These are phyloP conservation scores for Neolentinus lepideus DNA, from an alignment of 1,284 basidiomycete species.

Conservation along the genomic window DNA sequence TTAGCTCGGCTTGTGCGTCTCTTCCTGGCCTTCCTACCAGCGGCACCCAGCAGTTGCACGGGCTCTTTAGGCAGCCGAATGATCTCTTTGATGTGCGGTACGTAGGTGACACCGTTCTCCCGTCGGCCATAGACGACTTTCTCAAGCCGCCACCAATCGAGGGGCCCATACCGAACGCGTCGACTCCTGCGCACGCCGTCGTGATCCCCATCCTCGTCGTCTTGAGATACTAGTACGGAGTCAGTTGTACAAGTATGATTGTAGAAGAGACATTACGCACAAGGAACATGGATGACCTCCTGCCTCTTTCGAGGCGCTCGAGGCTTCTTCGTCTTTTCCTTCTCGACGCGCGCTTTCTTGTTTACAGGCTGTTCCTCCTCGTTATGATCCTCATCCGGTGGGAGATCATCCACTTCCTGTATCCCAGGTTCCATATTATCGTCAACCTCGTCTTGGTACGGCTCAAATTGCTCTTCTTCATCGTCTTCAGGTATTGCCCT, in stretches of 20 bases:
- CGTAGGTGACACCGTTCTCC: conserved; percentile 45
- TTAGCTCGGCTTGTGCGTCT: conserved; percentile 33
- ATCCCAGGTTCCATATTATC: conserved; percentile 22
- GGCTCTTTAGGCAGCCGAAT: conserved; percentile 70
- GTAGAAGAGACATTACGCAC: not conserved
- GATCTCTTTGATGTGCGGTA: conserved; percentile 80
- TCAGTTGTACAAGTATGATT: not conserved
- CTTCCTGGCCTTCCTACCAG: conserved; percentile 34
- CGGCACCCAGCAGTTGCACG: conserved; percentile 44
- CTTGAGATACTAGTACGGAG: not conserved
- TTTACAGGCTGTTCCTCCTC: conserved; percentile 8
- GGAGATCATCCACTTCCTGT: conserved; percentile 7
- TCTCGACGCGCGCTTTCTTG: conserved; percentile 19
- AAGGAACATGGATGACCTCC: not conserved
- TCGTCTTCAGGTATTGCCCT: not conserved
- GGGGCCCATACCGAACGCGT: conserved; percentile 67
- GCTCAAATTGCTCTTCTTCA: not conserved
- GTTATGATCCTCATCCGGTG: conserved; percentile 11
- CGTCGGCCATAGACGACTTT: conserved; percentile 74
- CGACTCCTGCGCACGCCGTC: conserved; percentile 71
- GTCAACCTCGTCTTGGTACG: conserved; percentile 22
- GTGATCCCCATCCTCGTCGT: conserved; percentile 16
- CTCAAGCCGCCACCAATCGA: conserved; percentile 94
- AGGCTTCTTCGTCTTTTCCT: conserved; percentile 14
- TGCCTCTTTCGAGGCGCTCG: not conserved